Evolutionary conservation across 2,329 filamentous ascomycete genomes (phyloP).

Genomic region (Mollisiaceae sp.): DNA sequence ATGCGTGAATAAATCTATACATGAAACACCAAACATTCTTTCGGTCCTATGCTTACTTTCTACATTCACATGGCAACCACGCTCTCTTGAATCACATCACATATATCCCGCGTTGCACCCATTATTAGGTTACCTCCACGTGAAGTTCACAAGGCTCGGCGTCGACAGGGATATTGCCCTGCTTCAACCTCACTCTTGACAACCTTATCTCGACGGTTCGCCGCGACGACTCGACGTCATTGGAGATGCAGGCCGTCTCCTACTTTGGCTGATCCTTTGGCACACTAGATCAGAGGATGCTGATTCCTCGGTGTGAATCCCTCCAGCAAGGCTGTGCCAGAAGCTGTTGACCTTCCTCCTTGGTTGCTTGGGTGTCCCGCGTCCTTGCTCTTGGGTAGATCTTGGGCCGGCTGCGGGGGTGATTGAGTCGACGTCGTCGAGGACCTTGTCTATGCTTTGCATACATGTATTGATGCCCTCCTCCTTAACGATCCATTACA

Average conservation of each 20-base stretch:
- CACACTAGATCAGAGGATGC: slow-evolving; percentile 17
- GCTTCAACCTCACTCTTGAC: slow-evolving; percentile 18
- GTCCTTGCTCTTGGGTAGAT: slow-evolving; percentile 27
- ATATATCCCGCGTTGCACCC: not conserved
- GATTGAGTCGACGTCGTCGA: slow-evolving; percentile 14
- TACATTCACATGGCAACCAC: not conserved
- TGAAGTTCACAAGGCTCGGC: slow-evolving; percentile 19
- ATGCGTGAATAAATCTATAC: not conserved
- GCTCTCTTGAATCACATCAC: not conserved
- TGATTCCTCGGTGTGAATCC: slow-evolving; percentile 2
- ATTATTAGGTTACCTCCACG: slow-evolving; percentile 15
- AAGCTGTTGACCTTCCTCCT: slow-evolving; percentile 2
- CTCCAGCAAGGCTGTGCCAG: slow-evolving; percentile 10
- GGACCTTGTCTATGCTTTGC: slow-evolving; percentile 13
- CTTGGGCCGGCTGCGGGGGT: slow-evolving; percentile 20
- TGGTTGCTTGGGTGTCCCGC: slow-evolving; percentile 7
- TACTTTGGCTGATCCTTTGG: slow-evolving; percentile 22
- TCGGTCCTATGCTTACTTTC: not conserved
- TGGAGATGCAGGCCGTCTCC: slow-evolving; percentile 33
- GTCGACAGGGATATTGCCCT: slow-evolving; percentile 27
- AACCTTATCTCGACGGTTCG: slow-evolving; percentile 3
- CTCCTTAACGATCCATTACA: slow-evolving; percentile 6
- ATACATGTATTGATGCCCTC: slow-evolving; percentile 3
- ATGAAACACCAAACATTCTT: slow-evolving; percentile 25
- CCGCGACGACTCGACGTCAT: slow-evolving; percentile 28